Base-by-base conservation (phyloP, 2,329 filamentous ascomycete species). In the Beauveria brongniartii region DNA sequence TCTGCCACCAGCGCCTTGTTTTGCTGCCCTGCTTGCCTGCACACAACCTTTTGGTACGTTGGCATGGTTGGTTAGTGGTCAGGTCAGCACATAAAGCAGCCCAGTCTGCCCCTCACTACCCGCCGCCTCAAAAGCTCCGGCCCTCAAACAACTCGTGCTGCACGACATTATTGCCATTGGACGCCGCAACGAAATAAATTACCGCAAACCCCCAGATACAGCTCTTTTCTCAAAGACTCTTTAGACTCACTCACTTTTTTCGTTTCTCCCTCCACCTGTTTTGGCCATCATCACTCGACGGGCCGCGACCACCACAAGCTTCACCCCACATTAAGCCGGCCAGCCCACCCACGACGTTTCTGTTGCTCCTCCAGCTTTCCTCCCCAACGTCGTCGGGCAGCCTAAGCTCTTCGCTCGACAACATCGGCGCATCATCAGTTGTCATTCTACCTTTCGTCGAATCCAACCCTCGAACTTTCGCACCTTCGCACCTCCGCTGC, bases 121-220 rank as follows among this genome's bases (percentile, higher is more conserved):
- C 57, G 48, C 48, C 40, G 34, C 34, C 12, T 22, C 5, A 59
- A 59, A 52, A 46, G 56, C 56, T 59, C 24, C 55, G 24, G 51
- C 22, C 34, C 14, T 52, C 40, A 52, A 52, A 52, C 56, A 43
- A 40, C 59, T 55, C 52, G 59, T 61, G 52, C 51, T 50, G 52
- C 59, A 34, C 59, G 18, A 61, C 52, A 56, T 61, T n/a, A 37
- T 56, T 56, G n/a, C 59, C 59, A 61, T 61, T 61, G 53, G 53
- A 51, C 59, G 26, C 59, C 28, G 48, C 47, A 7, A 28, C 24
- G 28, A 20, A 20, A 59, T 59, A 54, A 53, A 59, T 59, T 59
- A 40, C 48, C 57, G 51, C 57, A 59, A n/a, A 37, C 18, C n/a
- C 26, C 47, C 34, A 9, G 46, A 34, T 30, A 24, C 43, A 7